Conservation (phyloP, 306 rosid genomes). For the Cucurbita maxima region DNA sequence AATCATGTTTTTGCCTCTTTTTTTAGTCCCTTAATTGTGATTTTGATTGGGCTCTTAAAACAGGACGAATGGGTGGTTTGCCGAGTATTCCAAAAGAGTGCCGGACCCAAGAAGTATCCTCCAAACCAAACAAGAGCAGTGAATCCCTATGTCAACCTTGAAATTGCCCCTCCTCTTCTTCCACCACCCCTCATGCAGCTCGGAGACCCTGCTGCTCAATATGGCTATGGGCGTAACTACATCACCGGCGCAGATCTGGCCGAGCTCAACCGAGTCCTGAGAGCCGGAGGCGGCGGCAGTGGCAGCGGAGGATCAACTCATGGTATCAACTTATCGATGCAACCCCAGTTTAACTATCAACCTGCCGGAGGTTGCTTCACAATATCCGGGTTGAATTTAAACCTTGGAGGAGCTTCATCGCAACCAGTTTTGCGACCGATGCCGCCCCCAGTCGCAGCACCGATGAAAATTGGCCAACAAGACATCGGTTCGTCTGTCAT, state of each 20-base stretch:
- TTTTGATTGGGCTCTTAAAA: neutral
- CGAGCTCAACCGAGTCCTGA: conserved; percentile 39
- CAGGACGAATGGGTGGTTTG: conserved; percentile 92
- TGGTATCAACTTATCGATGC: conserved; percentile 20
- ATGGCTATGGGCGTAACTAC: conserved; percentile 44
- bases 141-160: conserved; percentile 44
- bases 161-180: conserved; percentile 27
- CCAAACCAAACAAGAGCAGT: conserved; percentile 35
- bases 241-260: conserved; percentile 37
- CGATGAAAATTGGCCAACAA: conserved; percentile 17
- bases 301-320: conserved; percentile 4
- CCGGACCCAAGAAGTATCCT: conserved; percentile 57
- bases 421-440: conserved; percentile 24
- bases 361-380: conserved; percentile 35
- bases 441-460: conserved; percentile 9
- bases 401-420: conserved; percentile 33
- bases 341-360: conserved; percentile 29
- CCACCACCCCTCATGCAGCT: conserved; percentile 39
- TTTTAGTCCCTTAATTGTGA: neutral
- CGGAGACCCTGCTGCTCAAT: conserved; percentile 34
- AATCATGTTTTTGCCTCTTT: neutral
- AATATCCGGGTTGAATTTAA: conserved; percentile 53
- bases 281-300: conserved; percentile 11
- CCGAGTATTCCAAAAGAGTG: conserved; percentile 71
- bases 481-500: conserved; percentile 26